These are phyloP conservation scores for Euphrasia arctica DNA, from an alignment of 305 asterid species.

Conservation along the genomic window DNA sequence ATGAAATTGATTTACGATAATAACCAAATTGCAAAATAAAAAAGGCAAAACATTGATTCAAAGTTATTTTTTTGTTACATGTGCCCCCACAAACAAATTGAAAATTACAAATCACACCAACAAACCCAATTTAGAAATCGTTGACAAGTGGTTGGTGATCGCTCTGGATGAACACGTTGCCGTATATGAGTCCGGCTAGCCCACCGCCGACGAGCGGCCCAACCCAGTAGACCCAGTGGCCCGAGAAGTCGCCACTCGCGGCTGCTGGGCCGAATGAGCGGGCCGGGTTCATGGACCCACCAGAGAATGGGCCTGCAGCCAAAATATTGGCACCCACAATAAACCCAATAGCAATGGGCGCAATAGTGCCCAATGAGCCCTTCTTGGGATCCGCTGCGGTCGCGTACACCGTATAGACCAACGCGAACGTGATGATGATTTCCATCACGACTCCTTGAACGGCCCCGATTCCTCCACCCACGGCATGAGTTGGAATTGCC, in stretches of 20 bases:
- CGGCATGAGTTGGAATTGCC: neutral
- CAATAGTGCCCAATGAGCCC: constrained; percentile 11
- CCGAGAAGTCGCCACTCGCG: constrained; percentile 51
- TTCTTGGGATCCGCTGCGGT: constrained; percentile 11
- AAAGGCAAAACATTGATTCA: constrained; percentile 5
- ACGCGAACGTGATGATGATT: constrained; percentile 1
- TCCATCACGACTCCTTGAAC: constrained; percentile 6
- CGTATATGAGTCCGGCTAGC: constrained; percentile 60
- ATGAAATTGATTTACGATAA: neutral
- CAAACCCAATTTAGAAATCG: constrained; percentile 32
- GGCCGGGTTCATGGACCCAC: constrained; percentile 13
- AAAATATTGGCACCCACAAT: constrained; percentile 5
- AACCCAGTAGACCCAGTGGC: constrained; percentile 79
- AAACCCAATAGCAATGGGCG: constrained; percentile 4
- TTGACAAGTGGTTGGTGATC: constrained; percentile 54
- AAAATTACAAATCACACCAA: constrained; percentile 23
- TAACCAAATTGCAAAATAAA: constrained; percentile 25
- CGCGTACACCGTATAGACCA: constrained; percentile 10
- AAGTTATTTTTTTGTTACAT: neutral
- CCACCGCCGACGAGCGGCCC: constrained; percentile 70
- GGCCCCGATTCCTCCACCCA: neutral
- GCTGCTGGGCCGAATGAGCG: constrained; percentile 31
- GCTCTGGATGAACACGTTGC: constrained; percentile 52
- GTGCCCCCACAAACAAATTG: constrained; percentile 28
- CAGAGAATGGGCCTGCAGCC: constrained; percentile 9